A percentile compares a stretch with the other conserved stretches of the same genome.
These are phyloP conservation scores for Ceratocystis diversiconidia DNA, from an alignment of 2,329 filamentous ascomycete genomes.

Conservation along the genomic window DNA sequence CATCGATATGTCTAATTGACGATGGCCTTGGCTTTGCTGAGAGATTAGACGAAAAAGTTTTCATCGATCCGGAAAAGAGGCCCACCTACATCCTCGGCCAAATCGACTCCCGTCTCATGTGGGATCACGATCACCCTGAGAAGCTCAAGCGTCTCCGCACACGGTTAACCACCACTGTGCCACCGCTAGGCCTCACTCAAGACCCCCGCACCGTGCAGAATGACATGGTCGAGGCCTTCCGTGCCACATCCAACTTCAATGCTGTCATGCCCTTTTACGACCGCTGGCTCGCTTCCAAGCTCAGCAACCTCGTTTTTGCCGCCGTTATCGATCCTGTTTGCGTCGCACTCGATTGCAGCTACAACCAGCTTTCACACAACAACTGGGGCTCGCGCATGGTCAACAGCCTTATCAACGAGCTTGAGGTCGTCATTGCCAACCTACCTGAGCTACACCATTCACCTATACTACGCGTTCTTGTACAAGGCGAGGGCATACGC, in stretches of 20 bases:
- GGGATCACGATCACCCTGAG: conserved; percentile 26
- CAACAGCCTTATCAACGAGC: conserved; percentile 58
- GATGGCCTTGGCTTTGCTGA: conserved; percentile 79
- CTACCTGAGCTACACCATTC: conserved; percentile 60
- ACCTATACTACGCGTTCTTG: conserved; percentile 39
- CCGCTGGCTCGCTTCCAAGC: conserved; percentile 55
- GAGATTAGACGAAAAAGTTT: conserved; percentile 55
- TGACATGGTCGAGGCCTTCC: conserved; percentile 14
- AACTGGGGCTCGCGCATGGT: conserved; percentile 50
- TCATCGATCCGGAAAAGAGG: conserved; percentile 47
- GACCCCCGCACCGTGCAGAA: conserved; percentile 13
- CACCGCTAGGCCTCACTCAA: conserved; percentile 7
- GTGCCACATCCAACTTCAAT: conserved; percentile 15
- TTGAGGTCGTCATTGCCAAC: conserved; percentile 52
- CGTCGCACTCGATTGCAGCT: conserved; percentile 61
- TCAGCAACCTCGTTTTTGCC: conserved; percentile 64
- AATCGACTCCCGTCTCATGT: conserved; percentile 34
- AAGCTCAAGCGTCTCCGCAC: conserved; percentile 25
- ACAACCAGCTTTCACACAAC: conserved; percentile 57
- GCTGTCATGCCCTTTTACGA: conserved; percentile 26
- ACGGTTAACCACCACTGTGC: conserved; percentile 14
- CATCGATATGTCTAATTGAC: conserved; percentile 62
- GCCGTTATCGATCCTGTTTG: conserved; percentile 70
- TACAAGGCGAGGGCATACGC: conserved; percentile 48
- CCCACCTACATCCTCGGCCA: conserved; percentile 67